A percentile compares a stretch with the other conserved stretches of the same genome.
These are phyloP conservation scores for Hypoxylon sp. DNA, from an alignment of 2,329 filamentous ascomycete genomes.

Conservation along the genomic window DNA sequence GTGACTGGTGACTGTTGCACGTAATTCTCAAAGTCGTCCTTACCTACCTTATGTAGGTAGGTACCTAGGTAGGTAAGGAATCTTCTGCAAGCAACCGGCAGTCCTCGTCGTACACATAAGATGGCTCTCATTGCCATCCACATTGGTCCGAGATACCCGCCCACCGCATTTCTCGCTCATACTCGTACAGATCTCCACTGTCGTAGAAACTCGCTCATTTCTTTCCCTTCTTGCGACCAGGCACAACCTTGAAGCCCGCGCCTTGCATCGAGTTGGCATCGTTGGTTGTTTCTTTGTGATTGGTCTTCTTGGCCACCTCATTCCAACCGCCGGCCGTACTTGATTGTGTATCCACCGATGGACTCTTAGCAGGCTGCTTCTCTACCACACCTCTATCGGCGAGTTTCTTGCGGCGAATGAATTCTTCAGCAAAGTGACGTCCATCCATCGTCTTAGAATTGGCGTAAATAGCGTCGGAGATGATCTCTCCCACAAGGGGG, in stretches of 20 bases:
- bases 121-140: not conserved
- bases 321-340: conserved; percentile 79
- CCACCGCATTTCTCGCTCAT: not conserved
- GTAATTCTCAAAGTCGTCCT: too few species aligned
- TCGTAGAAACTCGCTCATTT: conserved; percentile 59
- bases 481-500: conserved; percentile 81
- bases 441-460: conserved; percentile 91
- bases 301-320: conserved; percentile 95
- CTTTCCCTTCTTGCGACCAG: conserved; percentile 91
- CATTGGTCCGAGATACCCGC: conserved; percentile 7
- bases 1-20: not conserved
- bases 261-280: conserved; percentile 59
- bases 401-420: conserved; percentile 89
- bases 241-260: conserved; percentile 88
- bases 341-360: conserved; percentile 57
- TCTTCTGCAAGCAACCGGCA: not conserved
- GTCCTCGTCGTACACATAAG: not conserved
- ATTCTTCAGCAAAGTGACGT: conserved; percentile 93
- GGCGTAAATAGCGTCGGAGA: conserved; percentile 90
- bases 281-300: conserved; percentile 61
- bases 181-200: conserved; percentile 8
- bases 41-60: too few species aligned
- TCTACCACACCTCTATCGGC: conserved; percentile 92
- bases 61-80: too few species aligned
- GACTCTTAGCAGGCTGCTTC: conserved; percentile 70